Conservation (phyloP, 345 rosid species). For the Eucalyptus cloeziana region DNA sequence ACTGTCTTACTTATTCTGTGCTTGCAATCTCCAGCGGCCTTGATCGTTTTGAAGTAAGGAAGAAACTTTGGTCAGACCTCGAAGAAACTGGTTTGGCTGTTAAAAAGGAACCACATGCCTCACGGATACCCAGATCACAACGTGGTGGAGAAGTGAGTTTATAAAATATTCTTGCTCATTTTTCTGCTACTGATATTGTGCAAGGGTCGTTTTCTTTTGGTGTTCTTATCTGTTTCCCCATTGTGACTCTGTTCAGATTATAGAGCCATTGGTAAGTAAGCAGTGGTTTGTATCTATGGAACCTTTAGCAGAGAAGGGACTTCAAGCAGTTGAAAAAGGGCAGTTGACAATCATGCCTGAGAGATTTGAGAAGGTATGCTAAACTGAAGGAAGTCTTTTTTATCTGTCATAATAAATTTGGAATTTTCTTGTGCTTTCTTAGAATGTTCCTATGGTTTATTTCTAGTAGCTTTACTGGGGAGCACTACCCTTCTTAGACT, state of each 20-base stretch:
- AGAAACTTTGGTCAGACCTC: conserved; percentile 89
- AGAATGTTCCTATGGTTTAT: background rate
- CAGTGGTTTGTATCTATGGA: conserved; percentile 98
- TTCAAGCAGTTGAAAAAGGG: conserved; percentile 72
- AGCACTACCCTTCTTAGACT: background rate
- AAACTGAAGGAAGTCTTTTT: background rate
- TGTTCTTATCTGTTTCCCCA: background rate
- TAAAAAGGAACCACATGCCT: conserved; percentile 66
- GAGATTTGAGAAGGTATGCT: conserved; percentile 87
- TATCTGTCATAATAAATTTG: background rate
- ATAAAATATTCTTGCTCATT: background rate
- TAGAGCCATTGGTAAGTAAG: conserved; percentile 92
- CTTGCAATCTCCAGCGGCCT: conserved; percentile 51
- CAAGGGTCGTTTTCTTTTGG: background rate
- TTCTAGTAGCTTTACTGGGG: background rate
- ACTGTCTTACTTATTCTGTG: background rate
- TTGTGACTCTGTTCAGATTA: conserved; percentile 25
- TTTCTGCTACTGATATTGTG: background rate
- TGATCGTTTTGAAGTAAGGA: conserved; percentile 87
- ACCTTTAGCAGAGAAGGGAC: conserved; percentile 92
- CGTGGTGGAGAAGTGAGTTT: conserved; percentile 93
- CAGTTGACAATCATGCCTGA: conserved; percentile 76
- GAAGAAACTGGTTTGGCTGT: conserved; percentile 90
- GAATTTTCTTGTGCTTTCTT: background rate
- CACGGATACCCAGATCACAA: conserved; percentile 88